Percentiles rank a stretch among this genome's conserved stretches.
These are phyloP conservation scores for Kalmusia sp. DNA, from an alignment of 2,329 filamentous ascomycete species.

Conservation along the genomic window DNA sequence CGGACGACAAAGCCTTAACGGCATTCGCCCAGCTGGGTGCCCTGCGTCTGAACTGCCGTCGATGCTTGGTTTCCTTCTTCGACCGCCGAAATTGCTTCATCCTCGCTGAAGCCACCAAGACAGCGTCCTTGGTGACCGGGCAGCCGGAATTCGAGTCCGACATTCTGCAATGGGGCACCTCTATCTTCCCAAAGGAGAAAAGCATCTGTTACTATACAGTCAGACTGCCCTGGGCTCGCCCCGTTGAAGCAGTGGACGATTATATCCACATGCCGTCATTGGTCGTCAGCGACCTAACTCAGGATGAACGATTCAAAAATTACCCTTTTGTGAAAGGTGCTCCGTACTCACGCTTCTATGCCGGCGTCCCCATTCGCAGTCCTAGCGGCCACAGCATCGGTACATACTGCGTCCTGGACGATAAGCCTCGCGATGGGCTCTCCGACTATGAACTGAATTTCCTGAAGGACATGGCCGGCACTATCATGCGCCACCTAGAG, in stretches of 20 bases:
- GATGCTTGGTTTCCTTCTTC: slow-evolving; percentile 49
- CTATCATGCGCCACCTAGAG: slow-evolving; percentile 68
- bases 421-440: slow-evolving; percentile 61
- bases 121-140: slow-evolving; percentile 36
- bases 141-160: slow-evolving; percentile 35
- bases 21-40: slow-evolving; percentile 49
- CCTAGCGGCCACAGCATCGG: slow-evolving; percentile 66
- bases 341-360: slow-evolving; percentile 57
- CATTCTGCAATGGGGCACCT: slow-evolving; percentile 41
- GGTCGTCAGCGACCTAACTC: slow-evolving; percentile 40
- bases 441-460: slow-evolving; percentile 58
- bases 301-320: slow-evolving; percentile 48
- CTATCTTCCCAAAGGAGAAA: slow-evolving; percentile 39
- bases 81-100: slow-evolving; percentile 47
- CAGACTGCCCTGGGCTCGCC: slow-evolving; percentile 9
- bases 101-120: slow-evolving; percentile 43
- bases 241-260: slow-evolving; percentile 23
- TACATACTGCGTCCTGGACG: slow-evolving; percentile 66
- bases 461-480: slow-evolving; percentile 61
- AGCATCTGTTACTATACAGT: slow-evolving; percentile 43
- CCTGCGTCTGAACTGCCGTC: slow-evolving; percentile 43
- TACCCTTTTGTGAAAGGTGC: slow-evolving; percentile 40
- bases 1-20: slow-evolving; percentile 44
- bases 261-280: slow-evolving; percentile 31
- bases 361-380: slow-evolving; percentile 67